These are phyloP conservation scores for Tausonia pullulans DNA, from an alignment of 1,284 basidiomycete genomes.

Conservation along the genomic window DNA sequence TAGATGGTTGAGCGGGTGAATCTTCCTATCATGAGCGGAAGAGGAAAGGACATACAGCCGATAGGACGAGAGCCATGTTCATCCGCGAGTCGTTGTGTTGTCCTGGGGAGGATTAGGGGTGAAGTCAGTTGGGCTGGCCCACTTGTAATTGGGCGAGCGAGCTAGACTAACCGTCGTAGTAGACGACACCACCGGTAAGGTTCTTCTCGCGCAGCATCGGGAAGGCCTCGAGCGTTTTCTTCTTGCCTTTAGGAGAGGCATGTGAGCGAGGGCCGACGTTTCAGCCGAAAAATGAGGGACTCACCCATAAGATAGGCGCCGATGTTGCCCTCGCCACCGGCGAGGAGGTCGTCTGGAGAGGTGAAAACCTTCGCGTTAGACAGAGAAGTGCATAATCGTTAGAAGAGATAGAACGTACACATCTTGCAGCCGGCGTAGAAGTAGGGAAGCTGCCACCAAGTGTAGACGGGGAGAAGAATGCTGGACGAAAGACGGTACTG, in stretches of 20 bases:
- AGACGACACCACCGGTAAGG: conserved; percentile 86
- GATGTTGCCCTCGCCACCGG: conserved; percentile 88
- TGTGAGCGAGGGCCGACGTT: neutral
- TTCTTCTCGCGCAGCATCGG: conserved; percentile 93
- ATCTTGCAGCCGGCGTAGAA: conserved; percentile 93
- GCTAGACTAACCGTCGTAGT: conserved; percentile 69
- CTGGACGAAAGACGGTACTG: conserved; percentile 16
- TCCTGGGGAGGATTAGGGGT: conserved; percentile 39
- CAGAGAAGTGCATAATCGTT: too few relatives aligned
- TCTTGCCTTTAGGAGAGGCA: conserved; percentile 41
- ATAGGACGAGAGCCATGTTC: conserved; percentile 91
- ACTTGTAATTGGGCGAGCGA: too few relatives aligned
- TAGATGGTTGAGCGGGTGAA: neutral
- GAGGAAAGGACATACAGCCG: conserved; percentile 43
- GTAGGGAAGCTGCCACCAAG: conserved; percentile 95
- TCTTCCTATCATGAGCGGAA: too few relatives aligned
- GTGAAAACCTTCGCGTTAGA: neutral
- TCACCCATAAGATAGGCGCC: conserved; percentile 81
- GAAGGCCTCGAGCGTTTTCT: conserved; percentile 86
- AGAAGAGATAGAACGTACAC: conserved; percentile 32
- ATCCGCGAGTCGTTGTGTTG: conserved; percentile 98
- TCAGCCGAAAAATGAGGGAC: neutral
- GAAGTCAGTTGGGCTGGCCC: neutral
- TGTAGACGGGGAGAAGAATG: conserved; percentile 38
- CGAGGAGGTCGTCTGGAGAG: conserved; percentile 61